Base-by-base conservation (phyloP, 1,139 yeast genomes). In the Scheffersomyces cryptocercus region DNA sequence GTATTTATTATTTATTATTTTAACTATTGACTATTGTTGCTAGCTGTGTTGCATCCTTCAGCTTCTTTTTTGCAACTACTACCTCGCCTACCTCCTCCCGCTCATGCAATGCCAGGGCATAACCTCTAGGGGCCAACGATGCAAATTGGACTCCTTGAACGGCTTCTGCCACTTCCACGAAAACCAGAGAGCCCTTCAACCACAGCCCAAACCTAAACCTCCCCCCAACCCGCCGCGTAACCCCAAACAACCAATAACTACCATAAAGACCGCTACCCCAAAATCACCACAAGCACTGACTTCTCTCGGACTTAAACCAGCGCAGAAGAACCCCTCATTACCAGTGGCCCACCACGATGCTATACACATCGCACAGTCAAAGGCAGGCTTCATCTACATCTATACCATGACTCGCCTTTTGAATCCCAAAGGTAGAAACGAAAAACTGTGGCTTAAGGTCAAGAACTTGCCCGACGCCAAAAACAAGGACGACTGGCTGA, bases 361-460 rank as follows among this genome's bases (percentile, higher is more conserved):
- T 20, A 20, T 20, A 26, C 31, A 6, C 26, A 12, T 7, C n/a
- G 7, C 20, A 7, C 37, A 41, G 38, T 35, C 28, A 16, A 46
- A 52, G 2, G 26, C 26, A 20, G 86, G 87, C 0, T 72, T 52
- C 52, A 79, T 82, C 24, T 82, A 82, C 54, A 67, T 80, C 1
- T 82, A 79, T 54, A 81, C 86, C 0, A 56, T 81, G 29, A 50
- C 59, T 2, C 73, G 70, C 44, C 63, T 81, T 38, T 52, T 79
- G 10, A 44, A 52, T 3, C 34, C 56, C 20, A 48, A 50, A 4
- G 48, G 52, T 12, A 50, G 49, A 11, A 51, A 55, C 30, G 26
- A 20, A 6, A 31, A 31, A 14, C 64, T 61, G 65, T 62, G 59
- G 55, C 54, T 73, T 45, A 56, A 62, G 40, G 73, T 70, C 2